Percentiles rank a stretch among this genome's conserved stretches.
Evolutionary conservation across 805 yeast species (phyloP).

Genomic region (Sporopachydermia quercuum): DNA sequence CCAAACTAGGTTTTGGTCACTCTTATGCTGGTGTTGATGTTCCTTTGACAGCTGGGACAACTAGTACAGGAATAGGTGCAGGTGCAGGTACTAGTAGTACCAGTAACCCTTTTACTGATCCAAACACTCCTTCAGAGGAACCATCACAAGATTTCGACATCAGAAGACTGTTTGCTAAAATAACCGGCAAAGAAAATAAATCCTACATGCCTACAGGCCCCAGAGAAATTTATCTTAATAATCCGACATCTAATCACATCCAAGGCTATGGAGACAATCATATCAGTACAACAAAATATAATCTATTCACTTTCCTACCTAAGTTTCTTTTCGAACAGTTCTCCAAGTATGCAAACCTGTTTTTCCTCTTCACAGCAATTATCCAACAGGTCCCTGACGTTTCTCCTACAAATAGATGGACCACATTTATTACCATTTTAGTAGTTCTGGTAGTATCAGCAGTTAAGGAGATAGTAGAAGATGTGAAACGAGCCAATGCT

Average conservation of each 20-base stretch:
- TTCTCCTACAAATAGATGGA: slow-evolving; percentile 89
- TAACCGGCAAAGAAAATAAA: slow-evolving; percentile 2
- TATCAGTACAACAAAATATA: slow-evolving; percentile 90
- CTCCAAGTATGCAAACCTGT: slow-evolving; percentile 90
- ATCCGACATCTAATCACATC: slow-evolving; percentile 36
- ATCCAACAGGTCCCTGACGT: slow-evolving; percentile 97
- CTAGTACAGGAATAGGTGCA: no score
- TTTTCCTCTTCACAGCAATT: slow-evolving; percentile 79
- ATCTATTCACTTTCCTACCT: slow-evolving; percentile 82
- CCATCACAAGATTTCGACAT: slow-evolving; percentile 8
- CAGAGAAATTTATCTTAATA: slow-evolving; percentile 54
- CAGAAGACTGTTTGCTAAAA: slow-evolving; percentile 4
- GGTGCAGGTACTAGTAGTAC: not conserved
- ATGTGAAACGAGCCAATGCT: slow-evolving; percentile 72
- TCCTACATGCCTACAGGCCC: slow-evolving; percentile 26
- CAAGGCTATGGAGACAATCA: slow-evolving; percentile 64
- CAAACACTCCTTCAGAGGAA: slow-evolving; percentile 5
- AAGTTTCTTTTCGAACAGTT: slow-evolving; percentile 93
- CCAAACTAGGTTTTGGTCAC: slow-evolving; percentile 13
- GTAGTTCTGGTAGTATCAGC: slow-evolving; percentile 87
- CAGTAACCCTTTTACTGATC: not conserved
- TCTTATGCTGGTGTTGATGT: slow-evolving; percentile 17
- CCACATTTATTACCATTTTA: slow-evolving; percentile 82
- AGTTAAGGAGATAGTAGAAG: slow-evolving; percentile 81
- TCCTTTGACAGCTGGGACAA: slow-evolving; percentile 13